These are phyloP conservation scores for Colletotrichum somersetense DNA, from an alignment of 2,329 filamentous ascomycete genomes.

Conservation along the genomic window DNA sequence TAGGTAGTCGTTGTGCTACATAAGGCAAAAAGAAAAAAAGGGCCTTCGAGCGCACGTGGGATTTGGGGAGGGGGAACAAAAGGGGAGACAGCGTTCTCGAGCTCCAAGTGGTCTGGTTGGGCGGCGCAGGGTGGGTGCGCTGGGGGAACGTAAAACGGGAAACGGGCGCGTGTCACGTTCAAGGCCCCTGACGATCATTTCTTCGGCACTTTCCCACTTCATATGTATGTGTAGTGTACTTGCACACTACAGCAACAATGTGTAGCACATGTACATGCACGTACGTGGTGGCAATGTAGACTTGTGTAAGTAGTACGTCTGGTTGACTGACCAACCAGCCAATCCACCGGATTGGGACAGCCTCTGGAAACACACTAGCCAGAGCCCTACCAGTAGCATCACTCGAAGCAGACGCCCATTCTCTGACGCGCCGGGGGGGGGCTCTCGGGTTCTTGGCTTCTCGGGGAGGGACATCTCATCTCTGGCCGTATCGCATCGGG, in stretches of 20 bases:
- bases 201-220: background rate
- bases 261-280: background rate
- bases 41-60: slow-evolving; percentile 29
- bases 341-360: background rate
- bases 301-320: background rate
- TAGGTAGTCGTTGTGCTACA: too few relatives aligned
- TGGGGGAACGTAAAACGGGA: slow-evolving; percentile 31
- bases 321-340: slow-evolving; percentile 22
- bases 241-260: background rate
- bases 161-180: slow-evolving; percentile 28
- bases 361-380: background rate
- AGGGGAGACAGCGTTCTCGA: background rate
- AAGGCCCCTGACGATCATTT: slow-evolving; percentile 38
- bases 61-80: background rate
- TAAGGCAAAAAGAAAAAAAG: background rate
- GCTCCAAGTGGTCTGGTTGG: background rate
- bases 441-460: background rate
- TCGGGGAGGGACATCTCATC: background rate
- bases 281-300: background rate
- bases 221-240: background rate
- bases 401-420: background rate
- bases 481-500: background rate
- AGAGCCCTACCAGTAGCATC: background rate
- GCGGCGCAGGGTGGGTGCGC: slow-evolving; percentile 25
- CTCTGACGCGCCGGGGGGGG: background rate